These are phyloP conservation scores for Scleroderma bovista DNA, from an alignment of 768 basidiomycete species.

Conservation along the genomic window DNA sequence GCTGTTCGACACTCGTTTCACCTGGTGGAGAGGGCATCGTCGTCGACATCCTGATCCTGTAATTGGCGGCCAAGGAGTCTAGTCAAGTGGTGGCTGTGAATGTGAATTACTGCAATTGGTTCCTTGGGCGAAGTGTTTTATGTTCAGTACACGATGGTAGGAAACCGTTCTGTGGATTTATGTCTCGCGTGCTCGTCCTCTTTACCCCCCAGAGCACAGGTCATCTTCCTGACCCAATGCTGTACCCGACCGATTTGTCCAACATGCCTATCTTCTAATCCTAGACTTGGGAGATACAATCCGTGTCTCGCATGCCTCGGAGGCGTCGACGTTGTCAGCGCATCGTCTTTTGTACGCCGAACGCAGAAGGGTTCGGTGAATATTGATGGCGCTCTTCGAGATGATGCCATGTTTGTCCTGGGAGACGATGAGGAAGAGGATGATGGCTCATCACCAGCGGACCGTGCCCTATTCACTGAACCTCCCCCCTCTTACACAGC, in stretches of 20 bases:
- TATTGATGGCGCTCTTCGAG: slow-evolving; percentile 49
- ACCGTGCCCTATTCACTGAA: neutral
- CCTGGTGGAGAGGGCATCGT: slow-evolving; percentile 18
- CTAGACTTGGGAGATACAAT: slow-evolving; percentile 60
- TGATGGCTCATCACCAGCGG: slow-evolving; percentile 19
- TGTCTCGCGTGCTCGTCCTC: slow-evolving; percentile 63
- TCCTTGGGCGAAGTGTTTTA: no score
- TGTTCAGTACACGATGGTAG: no score
- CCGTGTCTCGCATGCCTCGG: slow-evolving; percentile 68
- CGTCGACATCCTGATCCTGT: neutral
- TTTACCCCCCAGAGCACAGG: slow-evolving; percentile 34
- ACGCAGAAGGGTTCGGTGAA: slow-evolving; percentile 22
- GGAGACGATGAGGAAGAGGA: slow-evolving; percentile 58
- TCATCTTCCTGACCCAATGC: slow-evolving; percentile 52
- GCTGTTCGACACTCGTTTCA: slow-evolving; percentile 33
- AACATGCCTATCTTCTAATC: slow-evolving; percentile 51
- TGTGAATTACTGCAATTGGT: no score
- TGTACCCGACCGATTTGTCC: slow-evolving; percentile 64
- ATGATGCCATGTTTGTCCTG: slow-evolving; percentile 59
- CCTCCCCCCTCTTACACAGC: slow-evolving; percentile 1
- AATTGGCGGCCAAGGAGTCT: neutral
- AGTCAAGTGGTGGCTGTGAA: neutral
- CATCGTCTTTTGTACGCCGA: slow-evolving; percentile 12
- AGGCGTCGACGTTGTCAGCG: slow-evolving; percentile 40
- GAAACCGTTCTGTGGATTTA: slow-evolving; percentile 24